These are phyloP conservation scores for Nasturtium officinale DNA, from an alignment of 345 rosid genomes.

Conservation along the genomic window DNA sequence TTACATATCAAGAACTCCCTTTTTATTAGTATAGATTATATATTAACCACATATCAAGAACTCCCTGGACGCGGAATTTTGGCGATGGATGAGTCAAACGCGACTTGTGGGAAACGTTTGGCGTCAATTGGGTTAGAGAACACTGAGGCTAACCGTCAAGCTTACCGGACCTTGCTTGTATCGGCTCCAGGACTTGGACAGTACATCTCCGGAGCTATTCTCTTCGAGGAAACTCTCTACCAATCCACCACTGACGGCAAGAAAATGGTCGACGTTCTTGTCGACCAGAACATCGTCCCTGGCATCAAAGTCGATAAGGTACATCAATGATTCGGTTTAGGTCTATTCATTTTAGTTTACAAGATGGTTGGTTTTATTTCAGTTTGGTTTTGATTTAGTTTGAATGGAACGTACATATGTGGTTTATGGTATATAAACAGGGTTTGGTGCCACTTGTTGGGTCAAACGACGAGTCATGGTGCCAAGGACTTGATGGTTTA, in stretches of 20 bases:
- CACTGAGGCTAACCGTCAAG: constrained; percentile 96
- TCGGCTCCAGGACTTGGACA: constrained; percentile 78
- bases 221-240: constrained; percentile 96
- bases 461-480: constrained; percentile 92
- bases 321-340: constrained; percentile 51
- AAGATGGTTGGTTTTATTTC: constrained; percentile 13
- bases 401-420: not conserved
- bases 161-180: constrained; percentile 87
- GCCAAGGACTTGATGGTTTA: constrained; percentile 96
- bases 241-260: constrained; percentile 82
- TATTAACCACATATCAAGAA: too few relatives aligned
- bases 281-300: constrained; percentile 85
- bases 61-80: constrained; percentile 93
- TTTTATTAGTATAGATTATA: too few relatives aligned
- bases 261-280: constrained; percentile 89
- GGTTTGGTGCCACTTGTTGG: constrained; percentile 96
- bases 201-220: constrained; percentile 88
- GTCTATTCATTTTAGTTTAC: constrained; percentile 54
- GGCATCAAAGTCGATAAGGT: constrained; percentile 99
- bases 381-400: not conserved
- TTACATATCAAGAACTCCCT: too few relatives aligned
- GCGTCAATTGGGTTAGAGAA: constrained; percentile 91
- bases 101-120: constrained; percentile 93
- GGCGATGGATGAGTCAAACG: constrained; percentile 98
- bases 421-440: constrained; percentile 41